phyloP scores from a whole-genome alignment of 2,329 filamentous ascomycete genomes.

The Xylariaceae sp. region DNA sequence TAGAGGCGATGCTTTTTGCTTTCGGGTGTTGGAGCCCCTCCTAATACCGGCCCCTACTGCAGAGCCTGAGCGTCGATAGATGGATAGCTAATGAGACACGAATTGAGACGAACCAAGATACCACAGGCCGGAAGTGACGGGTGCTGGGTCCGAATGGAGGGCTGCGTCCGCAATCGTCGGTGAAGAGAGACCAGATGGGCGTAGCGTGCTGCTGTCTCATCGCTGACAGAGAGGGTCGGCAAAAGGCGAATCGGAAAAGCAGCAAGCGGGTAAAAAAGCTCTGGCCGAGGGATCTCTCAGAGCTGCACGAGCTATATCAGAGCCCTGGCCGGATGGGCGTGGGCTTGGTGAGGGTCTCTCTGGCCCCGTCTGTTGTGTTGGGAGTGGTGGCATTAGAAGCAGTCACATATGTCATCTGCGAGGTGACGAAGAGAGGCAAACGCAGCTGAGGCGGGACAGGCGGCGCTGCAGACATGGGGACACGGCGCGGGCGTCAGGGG shows the following conservation, averaged over 20 bases:
- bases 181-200: conserved; percentile 13
- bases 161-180: conserved; percentile 13
- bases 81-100: neutral
- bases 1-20: neutral
- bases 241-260: neutral
- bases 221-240: conserved; percentile 11
- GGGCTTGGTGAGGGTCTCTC: conserved; percentile 11
- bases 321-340: conserved; percentile 15
- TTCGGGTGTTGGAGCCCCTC: neutral
- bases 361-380: no score
- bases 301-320: conserved; percentile 17
- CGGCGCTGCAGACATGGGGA: neutral
- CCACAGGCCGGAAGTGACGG: conserved; percentile 23
- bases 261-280: neutral
- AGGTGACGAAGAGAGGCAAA: conserved; percentile 4
- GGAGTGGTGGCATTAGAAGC: neutral
- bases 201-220: conserved; percentile 10
- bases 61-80: no score
- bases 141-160: conserved; percentile 27
- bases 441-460: no score
- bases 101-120: conserved; percentile 16
- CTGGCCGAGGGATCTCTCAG: neutral
- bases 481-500: neutral
- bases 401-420: conserved; percentile 16
- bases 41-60: no score